Conservation (phyloP, 805 yeast genomes). For the Spathaspora passalidarum region DNA sequence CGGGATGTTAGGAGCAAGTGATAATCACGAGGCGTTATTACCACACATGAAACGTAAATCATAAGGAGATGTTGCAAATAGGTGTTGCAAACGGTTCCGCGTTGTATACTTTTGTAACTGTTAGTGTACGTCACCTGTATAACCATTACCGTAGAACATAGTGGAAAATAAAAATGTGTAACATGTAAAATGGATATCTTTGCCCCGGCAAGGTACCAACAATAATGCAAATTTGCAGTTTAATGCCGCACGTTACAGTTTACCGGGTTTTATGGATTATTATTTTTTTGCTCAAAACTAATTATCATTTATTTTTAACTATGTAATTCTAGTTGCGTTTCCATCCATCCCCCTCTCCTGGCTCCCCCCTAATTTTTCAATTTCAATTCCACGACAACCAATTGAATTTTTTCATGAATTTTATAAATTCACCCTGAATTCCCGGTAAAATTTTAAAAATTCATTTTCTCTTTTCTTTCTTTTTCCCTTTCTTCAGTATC, state of each 20-base stretch:
- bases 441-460: neutral
- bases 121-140: no score
- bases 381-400: neutral
- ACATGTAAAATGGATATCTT: constrained; percentile 6
- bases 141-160: no score
- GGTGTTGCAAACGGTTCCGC: no score
- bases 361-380: neutral
- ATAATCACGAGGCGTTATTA: neutral
- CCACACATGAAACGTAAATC: neutral
- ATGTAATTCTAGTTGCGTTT: neutral
- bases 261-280: neutral
- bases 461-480: constrained; percentile 4
- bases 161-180: neutral
- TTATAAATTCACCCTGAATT: constrained; percentile 7
- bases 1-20: neutral
- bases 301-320: neutral
- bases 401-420: neutral
- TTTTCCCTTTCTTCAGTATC: neutral
- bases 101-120: no score
- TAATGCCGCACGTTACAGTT: neutral
- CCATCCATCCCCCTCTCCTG: neutral
- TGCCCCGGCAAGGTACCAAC: constrained; percentile 1
- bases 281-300: neutral
- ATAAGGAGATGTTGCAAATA: neutral
- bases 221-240: neutral